These are phyloP conservation scores for Ogataea ganodermae DNA, from an alignment of 805 yeast species.

Conservation along the genomic window DNA sequence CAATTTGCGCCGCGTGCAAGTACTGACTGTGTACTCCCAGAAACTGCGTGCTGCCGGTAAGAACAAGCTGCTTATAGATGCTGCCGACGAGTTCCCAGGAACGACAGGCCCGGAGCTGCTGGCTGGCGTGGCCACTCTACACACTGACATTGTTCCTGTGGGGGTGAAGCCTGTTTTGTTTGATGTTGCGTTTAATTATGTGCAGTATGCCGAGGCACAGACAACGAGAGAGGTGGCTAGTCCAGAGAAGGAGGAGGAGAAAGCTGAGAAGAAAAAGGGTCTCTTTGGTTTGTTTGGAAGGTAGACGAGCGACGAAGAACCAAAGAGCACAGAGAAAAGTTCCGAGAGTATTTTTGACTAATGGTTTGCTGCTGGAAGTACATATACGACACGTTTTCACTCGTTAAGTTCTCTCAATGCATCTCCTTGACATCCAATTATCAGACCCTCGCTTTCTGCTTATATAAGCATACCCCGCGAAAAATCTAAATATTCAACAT, in stretches of 20 bases:
- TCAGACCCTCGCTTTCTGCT: neutral
- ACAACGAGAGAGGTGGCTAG: constrained; percentile 14
- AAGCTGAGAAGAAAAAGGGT: neutral
- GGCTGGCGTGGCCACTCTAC: constrained; percentile 33
- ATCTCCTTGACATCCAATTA: neutral
- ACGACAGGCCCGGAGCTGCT: constrained; percentile 34
- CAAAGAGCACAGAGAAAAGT: too few species aligned
- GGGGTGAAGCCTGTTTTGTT: constrained; percentile 87
- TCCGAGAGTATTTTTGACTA: too few species aligned
- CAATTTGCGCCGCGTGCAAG: constrained; percentile 39
- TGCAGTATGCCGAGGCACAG: constrained; percentile 46
- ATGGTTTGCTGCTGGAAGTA: too few species aligned
- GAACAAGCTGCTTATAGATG: constrained; percentile 33
- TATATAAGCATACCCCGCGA: constrained; percentile 2
- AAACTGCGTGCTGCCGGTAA: constrained; percentile 22
- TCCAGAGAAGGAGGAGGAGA: neutral
- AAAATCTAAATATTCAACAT: neutral
- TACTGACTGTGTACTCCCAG: constrained; percentile 48
- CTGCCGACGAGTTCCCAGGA: constrained; percentile 32
- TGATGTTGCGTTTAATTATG: constrained; percentile 85
- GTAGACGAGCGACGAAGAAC: neutral
- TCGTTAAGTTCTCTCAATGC: too few species aligned
- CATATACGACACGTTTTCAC: too few species aligned
- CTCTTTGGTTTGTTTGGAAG: neutral
- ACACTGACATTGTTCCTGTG: constrained; percentile 53